Base-by-base conservation (phyloP, 768 basidiomycete species). In the Myochromella boudieri region DNA sequence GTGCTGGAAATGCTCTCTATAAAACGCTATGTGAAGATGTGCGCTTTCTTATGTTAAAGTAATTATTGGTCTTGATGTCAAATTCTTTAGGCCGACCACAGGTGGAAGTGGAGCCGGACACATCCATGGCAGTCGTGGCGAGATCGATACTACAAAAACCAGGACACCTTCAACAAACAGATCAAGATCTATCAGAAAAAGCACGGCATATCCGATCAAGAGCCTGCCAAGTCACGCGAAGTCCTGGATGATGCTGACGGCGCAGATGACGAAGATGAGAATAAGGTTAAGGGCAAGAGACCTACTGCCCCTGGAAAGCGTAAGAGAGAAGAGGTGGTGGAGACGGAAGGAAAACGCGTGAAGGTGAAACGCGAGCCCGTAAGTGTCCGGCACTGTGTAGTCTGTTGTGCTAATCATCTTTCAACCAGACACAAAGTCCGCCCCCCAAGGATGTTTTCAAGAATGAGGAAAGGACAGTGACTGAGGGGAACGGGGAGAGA, bases 61-160 rank as follows among this genome's bases (percentile, higher is more conserved):
- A 14, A n/a, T n/a, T n/a, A n/a, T n/a, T n/a, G n/a, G n/a, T n/a
- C n/a, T n/a, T n/a, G n/a, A n/a, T n/a, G n/a, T n/a, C n/a, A n/a
- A n/a, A n/a, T 32, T 40, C 18, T 18, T 25, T 49, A 81, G 79
- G 60, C 49, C 18, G 48, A 66, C 0, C 53, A 56, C 0, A 62
- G 59, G 49, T 84, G 81, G 80, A 62, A 68, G 9, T 85, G 81
- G 79, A 62, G 72, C n/a, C 50, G 39, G 14, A 63, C 60, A 5
- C 85, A 84, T 58, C 3, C 81, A 2, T 79, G 71, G 78, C 69
- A 70, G n/a, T 81, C 81, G 3, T 86, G 85, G 85, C 75, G 81
- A 18, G 74, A 80, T 37, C 70, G 75, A n/a, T 86, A 85, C 53
- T 66, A 58, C 49, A 78, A 69, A 51, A 68, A 84, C 39, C 40